Percentiles rank a stretch among this genome's conserved stretches.
phyloP scores from a whole-genome alignment of 352 stramenopile genomes.

The Blastocystis sp. region DNA sequence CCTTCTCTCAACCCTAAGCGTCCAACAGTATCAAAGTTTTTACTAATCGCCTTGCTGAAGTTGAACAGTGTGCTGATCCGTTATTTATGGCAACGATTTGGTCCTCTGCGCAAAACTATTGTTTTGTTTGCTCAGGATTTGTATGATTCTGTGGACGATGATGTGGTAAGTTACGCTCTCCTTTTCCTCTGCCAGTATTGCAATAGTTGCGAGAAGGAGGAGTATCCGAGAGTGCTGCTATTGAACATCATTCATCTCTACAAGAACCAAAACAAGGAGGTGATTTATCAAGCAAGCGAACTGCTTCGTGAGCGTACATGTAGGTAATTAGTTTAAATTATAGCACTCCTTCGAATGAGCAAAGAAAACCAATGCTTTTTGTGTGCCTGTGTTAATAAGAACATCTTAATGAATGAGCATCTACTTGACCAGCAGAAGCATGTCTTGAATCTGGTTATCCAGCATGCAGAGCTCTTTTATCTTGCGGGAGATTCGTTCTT shows the following conservation, averaged over 20 bases:
- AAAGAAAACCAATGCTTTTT: neutral
- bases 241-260: slow-evolving; percentile 52
- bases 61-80: slow-evolving; percentile 30
- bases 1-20: neutral
- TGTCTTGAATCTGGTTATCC: slow-evolving; percentile 36
- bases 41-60: slow-evolving; percentile 6
- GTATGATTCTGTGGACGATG: neutral
- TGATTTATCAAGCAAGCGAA: neutral
- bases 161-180: slow-evolving; percentile 7
- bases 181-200: slow-evolving; percentile 40
- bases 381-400: neutral
- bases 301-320: neutral
- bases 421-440: slow-evolving; percentile 32
- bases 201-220: neutral
- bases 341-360: slow-evolving; percentile 8
- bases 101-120: neutral
- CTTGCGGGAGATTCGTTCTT: slow-evolving; percentile 1
- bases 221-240: neutral
- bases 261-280: neutral
- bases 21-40: neutral
- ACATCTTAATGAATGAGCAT: slow-evolving; percentile 48
- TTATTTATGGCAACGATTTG: neutral
- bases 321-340: neutral
- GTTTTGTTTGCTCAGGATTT: slow-evolving; percentile 9
- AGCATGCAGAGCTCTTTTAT: slow-evolving; percentile 41